Percentiles rank a stretch among this genome's conserved stretches.
Conservation (phyloP, 352 stramenopile species). For the Phytophthora niederhauseri region DNA sequence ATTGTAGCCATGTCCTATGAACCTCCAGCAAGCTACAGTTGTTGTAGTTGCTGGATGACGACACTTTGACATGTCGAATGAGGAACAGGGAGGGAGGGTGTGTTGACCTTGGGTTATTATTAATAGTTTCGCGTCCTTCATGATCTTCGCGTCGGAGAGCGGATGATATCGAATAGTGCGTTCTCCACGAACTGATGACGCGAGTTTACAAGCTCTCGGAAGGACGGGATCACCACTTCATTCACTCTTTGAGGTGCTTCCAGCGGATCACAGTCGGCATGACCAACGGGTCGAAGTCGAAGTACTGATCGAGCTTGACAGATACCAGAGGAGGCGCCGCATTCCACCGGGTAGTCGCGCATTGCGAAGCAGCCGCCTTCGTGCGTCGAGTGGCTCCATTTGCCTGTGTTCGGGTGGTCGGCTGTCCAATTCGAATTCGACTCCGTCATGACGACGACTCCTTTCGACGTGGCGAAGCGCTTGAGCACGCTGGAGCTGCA, state of each 20-base stretch:
- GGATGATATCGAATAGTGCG: constrained; percentile 8
- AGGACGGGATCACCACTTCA: constrained; percentile 12
- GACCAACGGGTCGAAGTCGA: neutral
- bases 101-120: too few relatives aligned
- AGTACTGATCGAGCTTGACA: constrained; percentile 1
- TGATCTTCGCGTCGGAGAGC: neutral
- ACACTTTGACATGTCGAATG: too few relatives aligned
- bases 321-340: neutral
- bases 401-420: neutral
- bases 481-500: constrained; percentile 22
- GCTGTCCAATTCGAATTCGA: constrained; percentile 7
- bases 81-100: too few relatives aligned
- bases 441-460: constrained; percentile 4
- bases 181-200: constrained; percentile 13
- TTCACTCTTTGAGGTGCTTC: neutral
- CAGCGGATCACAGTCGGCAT: too few relatives aligned
- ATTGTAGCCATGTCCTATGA: too few relatives aligned
- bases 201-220: constrained; percentile 2
- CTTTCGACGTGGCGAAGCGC: constrained; percentile 14
- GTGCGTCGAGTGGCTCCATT: neutral
- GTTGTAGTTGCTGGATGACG: too few relatives aligned
- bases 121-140: neutral
- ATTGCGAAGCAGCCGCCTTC: constrained; percentile 5
- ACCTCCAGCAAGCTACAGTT: too few relatives aligned
- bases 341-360: constrained; percentile 1